A percentile compares a stretch with the other conserved stretches of the same genome.
Conservation (phyloP, 2,329 filamentous ascomycete genomes). For the Graphiopsis chlorocephala region DNA sequence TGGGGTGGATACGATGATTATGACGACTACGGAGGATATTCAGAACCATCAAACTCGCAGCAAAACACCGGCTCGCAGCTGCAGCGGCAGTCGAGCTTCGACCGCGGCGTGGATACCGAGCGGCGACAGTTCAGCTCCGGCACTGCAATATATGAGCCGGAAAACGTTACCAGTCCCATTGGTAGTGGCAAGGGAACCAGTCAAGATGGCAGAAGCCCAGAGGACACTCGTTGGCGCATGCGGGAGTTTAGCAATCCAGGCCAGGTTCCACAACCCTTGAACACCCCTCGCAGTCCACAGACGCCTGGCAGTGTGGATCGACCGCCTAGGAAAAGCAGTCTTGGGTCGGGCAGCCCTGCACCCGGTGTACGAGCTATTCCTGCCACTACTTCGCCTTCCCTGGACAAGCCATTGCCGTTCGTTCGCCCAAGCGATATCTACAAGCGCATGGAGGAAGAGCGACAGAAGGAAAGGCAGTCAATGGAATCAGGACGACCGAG, state of each 20-base stretch:
- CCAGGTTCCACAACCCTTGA: conserved; percentile 48
- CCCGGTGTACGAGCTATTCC: conserved; percentile 20
- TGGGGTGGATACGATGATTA: conserved; percentile 71
- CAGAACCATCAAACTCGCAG: conserved; percentile 36
- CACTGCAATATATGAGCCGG: conserved; percentile 2
- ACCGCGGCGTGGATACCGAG: conserved; percentile 49
- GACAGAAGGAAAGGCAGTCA: conserved; percentile 54
- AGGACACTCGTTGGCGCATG: conserved; percentile 19
- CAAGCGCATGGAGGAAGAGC: conserved; percentile 66
- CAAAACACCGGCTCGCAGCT: conserved; percentile 26
- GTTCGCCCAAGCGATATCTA: conserved; percentile 76
- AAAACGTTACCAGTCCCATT: neutral
- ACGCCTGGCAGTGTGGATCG: conserved; percentile 44
- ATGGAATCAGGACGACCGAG: conserved; percentile 58
- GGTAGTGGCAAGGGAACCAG: neutral
- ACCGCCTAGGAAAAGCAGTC: conserved; percentile 62
- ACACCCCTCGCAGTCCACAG: conserved; percentile 41
- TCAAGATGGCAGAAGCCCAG: conserved; percentile 8
- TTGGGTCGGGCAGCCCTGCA: conserved; percentile 48
- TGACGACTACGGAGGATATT: conserved; percentile 54
- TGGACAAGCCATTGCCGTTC: conserved; percentile 59
- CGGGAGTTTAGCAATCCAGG: conserved; percentile 54
- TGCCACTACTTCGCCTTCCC: conserved; percentile 24
- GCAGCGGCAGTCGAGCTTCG: conserved; percentile 51
- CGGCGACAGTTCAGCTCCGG: conserved; percentile 44